A percentile compares a stretch with the other conserved stretches of the same genome.
These are phyloP conservation scores for Rhynchospora pubera DNA, from an alignment of 176 grass and related monocot genomes.

Conservation along the genomic window DNA sequence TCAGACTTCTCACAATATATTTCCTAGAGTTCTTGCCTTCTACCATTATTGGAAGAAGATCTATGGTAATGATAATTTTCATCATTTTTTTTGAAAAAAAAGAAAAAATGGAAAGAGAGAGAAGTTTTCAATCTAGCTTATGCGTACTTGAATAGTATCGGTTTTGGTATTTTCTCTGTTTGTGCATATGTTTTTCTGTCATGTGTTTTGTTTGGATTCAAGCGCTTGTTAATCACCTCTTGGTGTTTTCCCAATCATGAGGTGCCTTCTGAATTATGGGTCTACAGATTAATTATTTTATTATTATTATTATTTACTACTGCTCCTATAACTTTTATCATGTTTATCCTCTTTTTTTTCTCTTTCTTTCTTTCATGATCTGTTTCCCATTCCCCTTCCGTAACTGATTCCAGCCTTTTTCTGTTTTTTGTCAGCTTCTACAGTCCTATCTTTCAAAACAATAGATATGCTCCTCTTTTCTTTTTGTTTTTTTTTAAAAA, in stretches of 20 bases:
- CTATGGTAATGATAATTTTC: conserved; percentile 41
- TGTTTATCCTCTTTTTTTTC: not conserved
- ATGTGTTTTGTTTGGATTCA: conserved; percentile 21
- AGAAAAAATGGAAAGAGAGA: not conserved
- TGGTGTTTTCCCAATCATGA: conserved; percentile 21
- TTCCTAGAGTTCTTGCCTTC: conserved; percentile 82
- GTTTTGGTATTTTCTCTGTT: conserved; percentile 23
- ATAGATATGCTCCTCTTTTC: not conserved
- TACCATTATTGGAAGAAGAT: conserved; percentile 95
- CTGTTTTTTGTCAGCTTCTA: conserved; percentile 58
- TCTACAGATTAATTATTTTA: conserved; percentile 37
- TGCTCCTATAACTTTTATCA: not conserved
- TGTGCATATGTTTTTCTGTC: conserved; percentile 14
- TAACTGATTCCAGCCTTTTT: conserved; percentile 52
- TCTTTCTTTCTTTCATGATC: not conserved
- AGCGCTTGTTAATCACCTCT: conserved; percentile 27
- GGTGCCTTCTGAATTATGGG: conserved; percentile 30
- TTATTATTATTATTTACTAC: conserved; percentile 21
- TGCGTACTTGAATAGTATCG: conserved; percentile 20
- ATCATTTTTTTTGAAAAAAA: not conserved
- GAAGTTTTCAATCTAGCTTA: not conserved
- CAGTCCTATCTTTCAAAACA: conserved; percentile 3
- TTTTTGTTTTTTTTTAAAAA: not conserved
- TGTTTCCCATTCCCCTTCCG: conserved; percentile 16
- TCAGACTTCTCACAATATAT: conserved; percentile 66